Evolutionary conservation across 768 basidiomycete species (phyloP).

Genomic region (Boletus tomentosulus): DNA sequence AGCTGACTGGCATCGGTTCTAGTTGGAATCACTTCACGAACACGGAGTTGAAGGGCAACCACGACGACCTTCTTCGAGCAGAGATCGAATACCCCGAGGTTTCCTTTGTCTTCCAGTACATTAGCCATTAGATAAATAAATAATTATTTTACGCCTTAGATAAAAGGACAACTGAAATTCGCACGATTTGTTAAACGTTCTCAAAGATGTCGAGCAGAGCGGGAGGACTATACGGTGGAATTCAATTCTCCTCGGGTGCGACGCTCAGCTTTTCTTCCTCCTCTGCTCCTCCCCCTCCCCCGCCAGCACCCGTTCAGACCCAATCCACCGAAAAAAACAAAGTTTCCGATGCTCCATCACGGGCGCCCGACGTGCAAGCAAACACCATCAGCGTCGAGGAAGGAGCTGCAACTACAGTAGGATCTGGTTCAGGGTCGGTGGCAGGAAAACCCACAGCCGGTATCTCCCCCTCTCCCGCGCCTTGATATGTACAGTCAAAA

Average conservation of each 20-base stretch:
- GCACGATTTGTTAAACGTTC: constrained; percentile 15
- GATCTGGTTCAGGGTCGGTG: constrained; percentile 30
- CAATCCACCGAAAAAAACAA: constrained; percentile 17
- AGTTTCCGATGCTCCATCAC: constrained; percentile 15
- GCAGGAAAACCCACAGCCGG: constrained; percentile 51
- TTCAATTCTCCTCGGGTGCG: constrained; percentile 73
- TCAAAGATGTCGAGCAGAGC: constrained; percentile 69
- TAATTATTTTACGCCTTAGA: background rate
- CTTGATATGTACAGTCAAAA: constrained; percentile 32
- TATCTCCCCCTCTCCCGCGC: constrained; percentile 47
- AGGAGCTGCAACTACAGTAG: constrained; percentile 20
- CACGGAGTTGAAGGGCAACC: constrained; percentile 79
- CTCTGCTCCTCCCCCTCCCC: constrained; percentile 30
- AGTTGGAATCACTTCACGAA: constrained; percentile 99
- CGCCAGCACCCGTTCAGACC: constrained; percentile 16
- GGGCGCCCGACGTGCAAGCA: constrained; percentile 24
- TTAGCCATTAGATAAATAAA: constrained; percentile 60
- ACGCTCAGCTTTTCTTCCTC: constrained; percentile 45
- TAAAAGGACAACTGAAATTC: constrained; percentile 9
- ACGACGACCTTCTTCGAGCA: constrained; percentile 91
- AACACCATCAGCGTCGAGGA: constrained; percentile 26
- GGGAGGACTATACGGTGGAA: constrained; percentile 83
- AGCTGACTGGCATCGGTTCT: constrained; percentile 4
- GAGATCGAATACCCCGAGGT: constrained; percentile 82
- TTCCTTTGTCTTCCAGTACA: constrained; percentile 95